Percentiles rank a stretch among this genome's conserved stretches.
phyloP scores from a whole-genome alignment of 768 basidiomycete genomes.

The Crepidotus variabilis region DNA sequence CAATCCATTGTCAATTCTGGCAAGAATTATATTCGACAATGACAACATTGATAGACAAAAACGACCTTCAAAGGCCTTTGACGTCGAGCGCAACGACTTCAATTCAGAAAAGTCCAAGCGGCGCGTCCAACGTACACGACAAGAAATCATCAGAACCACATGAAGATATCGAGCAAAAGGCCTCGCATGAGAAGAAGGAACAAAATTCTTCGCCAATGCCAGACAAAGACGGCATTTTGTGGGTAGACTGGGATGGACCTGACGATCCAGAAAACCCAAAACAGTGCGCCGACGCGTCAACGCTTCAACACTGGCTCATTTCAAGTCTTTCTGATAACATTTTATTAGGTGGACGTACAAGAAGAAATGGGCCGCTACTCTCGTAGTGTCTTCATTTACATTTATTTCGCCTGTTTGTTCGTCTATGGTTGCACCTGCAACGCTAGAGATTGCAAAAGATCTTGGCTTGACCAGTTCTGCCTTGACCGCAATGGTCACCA shows the following conservation, averaged over 20 bases:
- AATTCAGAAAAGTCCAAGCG: too few species aligned
- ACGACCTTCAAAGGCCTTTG: too few species aligned
- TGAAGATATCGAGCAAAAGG: too few species aligned
- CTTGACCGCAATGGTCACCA: constrained; percentile 55
- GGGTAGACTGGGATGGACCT: constrained; percentile 66
- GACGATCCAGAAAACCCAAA: constrained; percentile 56
- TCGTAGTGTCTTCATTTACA: constrained; percentile 62
- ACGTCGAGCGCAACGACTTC: too few species aligned
- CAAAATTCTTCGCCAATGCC: too few species aligned
- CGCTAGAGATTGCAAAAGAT: constrained; percentile 40
- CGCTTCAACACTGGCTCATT: too few species aligned
- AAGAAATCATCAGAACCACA: too few species aligned
- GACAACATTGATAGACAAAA: too few species aligned
- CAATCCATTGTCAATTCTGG: too few species aligned
- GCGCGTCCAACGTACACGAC: too few species aligned
- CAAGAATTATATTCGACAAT: too few species aligned
- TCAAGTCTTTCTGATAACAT: neutral
- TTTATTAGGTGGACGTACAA: constrained; percentile 48
- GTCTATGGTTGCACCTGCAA: constrained; percentile 71
- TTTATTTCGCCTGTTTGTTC: constrained; percentile 70
- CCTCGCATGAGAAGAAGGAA: too few species aligned
- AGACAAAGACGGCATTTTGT: constrained; percentile 16
- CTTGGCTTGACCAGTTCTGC: constrained; percentile 52
- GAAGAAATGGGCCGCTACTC: constrained; percentile 62
- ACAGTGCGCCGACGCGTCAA: constrained; percentile 38